Conservation (phyloP, 1,139 yeast genomes). For the Yamadazyma pseudoaaseri region DNA sequence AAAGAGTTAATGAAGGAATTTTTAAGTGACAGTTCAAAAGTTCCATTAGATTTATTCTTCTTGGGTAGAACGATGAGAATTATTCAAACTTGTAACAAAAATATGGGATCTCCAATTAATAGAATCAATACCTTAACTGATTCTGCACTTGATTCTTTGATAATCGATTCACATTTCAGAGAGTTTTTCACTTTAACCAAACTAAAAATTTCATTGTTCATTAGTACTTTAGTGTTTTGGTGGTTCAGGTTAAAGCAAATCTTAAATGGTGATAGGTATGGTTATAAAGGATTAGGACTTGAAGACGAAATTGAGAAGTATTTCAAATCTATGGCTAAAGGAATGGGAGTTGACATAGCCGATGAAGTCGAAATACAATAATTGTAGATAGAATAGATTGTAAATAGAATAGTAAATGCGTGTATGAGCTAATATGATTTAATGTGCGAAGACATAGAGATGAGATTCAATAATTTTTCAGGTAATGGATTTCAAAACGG, state of each 20-base stretch:
- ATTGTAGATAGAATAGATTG: not conserved
- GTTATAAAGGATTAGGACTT: constrained; percentile 36
- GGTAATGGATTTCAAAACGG: constrained; percentile 31
- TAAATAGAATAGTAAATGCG: not conserved
- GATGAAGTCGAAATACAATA: constrained; percentile 5
- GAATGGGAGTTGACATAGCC: constrained; percentile 36
- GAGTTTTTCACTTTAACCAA: constrained; percentile 26
- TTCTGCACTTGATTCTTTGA: constrained; percentile 43
- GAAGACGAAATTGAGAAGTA: constrained; percentile 49
- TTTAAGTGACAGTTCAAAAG: constrained; percentile 59
- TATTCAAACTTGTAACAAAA: constrained; percentile 66
- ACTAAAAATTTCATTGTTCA: constrained; percentile 35
- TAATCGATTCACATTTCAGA: constrained; percentile 16
- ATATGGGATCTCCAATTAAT: constrained; percentile 71
- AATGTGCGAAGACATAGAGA: constrained; percentile 3
- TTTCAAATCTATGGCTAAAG: constrained; percentile 40
- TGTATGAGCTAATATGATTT: not conserved
- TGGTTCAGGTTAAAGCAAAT: constrained; percentile 40
- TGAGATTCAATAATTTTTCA: constrained; percentile 8
- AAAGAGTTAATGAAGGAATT: constrained; percentile 33
- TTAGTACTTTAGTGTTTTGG: constrained; percentile 45
- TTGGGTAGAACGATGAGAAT: constrained; percentile 72
- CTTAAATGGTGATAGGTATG: constrained; percentile 29
- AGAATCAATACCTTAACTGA: constrained; percentile 61
- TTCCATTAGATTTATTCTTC: constrained; percentile 67